A percentile compares a stretch with the other conserved stretches of the same genome.
Evolutionary conservation across 129 eudicot species (phyloP).

Genomic region (Kitagawia praeruptora): DNA sequence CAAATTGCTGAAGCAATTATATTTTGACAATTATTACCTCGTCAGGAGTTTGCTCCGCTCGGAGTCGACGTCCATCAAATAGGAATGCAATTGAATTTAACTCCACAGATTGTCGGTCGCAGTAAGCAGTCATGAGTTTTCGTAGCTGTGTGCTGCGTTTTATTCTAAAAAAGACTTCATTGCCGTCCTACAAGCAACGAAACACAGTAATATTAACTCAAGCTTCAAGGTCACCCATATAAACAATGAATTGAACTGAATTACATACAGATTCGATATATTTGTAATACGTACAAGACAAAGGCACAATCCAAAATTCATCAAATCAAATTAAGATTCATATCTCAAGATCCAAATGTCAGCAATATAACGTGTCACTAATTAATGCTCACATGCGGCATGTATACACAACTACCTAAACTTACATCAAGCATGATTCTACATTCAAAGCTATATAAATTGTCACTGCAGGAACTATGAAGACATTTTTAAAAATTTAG

Average conservation of each 20-base stretch:
- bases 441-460: not conserved
- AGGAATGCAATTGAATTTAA: conserved; percentile 36
- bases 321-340: not conserved
- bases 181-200: conserved; percentile 25
- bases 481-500: not conserved
- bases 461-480: not conserved
- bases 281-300: not conserved
- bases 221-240: not conserved
- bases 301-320: not conserved
- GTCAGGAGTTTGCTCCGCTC: conserved; percentile 45
- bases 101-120: conserved; percentile 43
- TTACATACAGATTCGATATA: not conserved
- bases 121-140: conserved; percentile 47
- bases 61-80: conserved; percentile 52
- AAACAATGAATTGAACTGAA: not conserved
- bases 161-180: conserved; percentile 44
- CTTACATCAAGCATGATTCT: not conserved
- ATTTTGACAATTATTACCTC: conserved; percentile 19
- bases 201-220: conserved; percentile 4
- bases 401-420: not conserved
- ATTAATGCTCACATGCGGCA: not conserved
- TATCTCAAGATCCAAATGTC: not conserved
- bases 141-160: conserved; percentile 43
- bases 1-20: not conserved
- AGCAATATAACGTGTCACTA: not conserved